Conservation (phyloP, 2,329 filamentous ascomycete species). For the Fusarium protoensiforme region DNA sequence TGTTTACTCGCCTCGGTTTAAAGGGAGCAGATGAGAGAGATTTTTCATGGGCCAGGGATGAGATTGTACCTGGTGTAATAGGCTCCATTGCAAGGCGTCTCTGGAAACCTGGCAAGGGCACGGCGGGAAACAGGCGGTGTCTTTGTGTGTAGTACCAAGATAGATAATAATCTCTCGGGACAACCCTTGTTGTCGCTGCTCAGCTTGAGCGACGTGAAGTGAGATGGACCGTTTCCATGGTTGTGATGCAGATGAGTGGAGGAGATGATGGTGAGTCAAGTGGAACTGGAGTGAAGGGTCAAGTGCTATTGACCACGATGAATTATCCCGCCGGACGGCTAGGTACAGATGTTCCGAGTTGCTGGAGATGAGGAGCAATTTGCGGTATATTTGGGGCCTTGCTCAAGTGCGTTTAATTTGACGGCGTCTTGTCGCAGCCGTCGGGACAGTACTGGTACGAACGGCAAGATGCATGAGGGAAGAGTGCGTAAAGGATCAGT, state of each 20-base stretch:
- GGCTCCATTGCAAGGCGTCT: conserved; percentile 9
- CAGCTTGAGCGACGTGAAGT: neutral
- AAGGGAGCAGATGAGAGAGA: neutral
- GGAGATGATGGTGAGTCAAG: neutral
- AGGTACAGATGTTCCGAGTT: neutral
- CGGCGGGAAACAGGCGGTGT: neutral
- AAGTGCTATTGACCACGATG: neutral
- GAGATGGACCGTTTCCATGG: neutral
- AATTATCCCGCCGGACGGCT: neutral
- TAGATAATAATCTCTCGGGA: neutral
- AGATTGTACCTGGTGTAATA: conserved; percentile 5
- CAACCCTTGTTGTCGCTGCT: neutral
- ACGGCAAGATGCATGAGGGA: conserved; percentile 12
- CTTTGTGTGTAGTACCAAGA: neutral
- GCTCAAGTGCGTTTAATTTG: neutral
- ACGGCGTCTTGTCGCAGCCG: neutral
- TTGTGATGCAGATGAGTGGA: neutral
- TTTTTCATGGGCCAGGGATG: neutral
- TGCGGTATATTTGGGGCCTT: conserved; percentile 6
- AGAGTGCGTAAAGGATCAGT: neutral
- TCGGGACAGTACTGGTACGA: neutral
- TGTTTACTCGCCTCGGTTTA: neutral
- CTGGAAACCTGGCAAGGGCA: conserved; percentile 7
- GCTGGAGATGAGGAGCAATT: conserved; percentile 9
- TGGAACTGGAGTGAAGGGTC: conserved; percentile 6